Evolutionary conservation across 2,329 filamentous ascomycete genomes (phyloP).

Genomic region (Fusarium anguioides): DNA sequence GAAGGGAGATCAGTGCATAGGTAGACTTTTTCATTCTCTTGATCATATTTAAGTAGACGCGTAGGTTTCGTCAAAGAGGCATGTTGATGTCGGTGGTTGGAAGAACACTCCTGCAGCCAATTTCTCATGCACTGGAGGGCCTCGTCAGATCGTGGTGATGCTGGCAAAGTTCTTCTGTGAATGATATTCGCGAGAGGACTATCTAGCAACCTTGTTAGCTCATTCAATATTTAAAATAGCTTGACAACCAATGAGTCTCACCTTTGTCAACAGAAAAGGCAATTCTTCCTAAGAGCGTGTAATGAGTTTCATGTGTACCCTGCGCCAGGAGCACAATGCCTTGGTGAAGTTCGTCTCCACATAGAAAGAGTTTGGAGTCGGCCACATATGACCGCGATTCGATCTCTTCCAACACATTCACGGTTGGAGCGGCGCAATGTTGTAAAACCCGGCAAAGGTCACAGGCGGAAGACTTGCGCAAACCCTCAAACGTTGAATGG

Average conservation of each 20-base stretch:
- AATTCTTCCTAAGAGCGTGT: not conserved
- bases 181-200: accelerated
- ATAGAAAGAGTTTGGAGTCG: not conserved
- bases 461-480: not conserved
- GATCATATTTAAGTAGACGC: not conserved
- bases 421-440: not conserved
- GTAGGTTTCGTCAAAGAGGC: accelerated
- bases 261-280: not conserved
- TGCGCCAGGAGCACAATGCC: not conserved
- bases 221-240: too few species aligned
- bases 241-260: too few species aligned
- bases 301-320: not conserved
- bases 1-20: accelerated
- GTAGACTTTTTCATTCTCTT: accelerated
- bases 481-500: accelerated
- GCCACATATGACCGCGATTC: too few species aligned
- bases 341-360: not conserved
- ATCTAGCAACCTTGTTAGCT: too few species aligned
- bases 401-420: too few species aligned
- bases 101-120: not conserved
- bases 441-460: not conserved
- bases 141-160: accelerated
- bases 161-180: accelerated
- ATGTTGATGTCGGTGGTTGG: not conserved
- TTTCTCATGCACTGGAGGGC: not conserved